Conservation (phyloP, 2,329 filamentous ascomycete genomes). For the Didymella sp. region DNA sequence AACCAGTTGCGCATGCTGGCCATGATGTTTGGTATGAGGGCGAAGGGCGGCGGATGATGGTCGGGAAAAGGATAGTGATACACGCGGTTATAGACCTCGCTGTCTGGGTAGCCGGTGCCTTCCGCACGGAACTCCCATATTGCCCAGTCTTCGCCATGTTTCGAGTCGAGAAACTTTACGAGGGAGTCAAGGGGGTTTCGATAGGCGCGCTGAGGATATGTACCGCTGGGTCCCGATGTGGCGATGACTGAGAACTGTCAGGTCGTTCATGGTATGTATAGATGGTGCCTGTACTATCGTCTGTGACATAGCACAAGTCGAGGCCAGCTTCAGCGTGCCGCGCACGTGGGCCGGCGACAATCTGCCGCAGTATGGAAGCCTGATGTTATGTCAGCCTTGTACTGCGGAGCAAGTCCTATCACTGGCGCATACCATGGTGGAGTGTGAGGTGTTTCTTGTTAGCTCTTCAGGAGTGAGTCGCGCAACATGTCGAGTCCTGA, state of each 20-base stretch:
- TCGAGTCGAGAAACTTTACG: slow-evolving; percentile 84
- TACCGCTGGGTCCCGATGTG: slow-evolving; percentile 87
- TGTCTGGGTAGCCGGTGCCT: slow-evolving; percentile 93
- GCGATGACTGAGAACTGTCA: slow-evolving; percentile 59
- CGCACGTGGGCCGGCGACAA: slow-evolving; percentile 85
- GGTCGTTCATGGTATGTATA: slow-evolving; percentile 40
- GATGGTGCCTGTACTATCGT: slow-evolving; percentile 65
- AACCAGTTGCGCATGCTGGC: slow-evolving; percentile 93
- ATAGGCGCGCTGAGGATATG: slow-evolving; percentile 90
- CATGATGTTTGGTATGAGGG: slow-evolving; percentile 85
- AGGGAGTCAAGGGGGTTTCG: slow-evolving; percentile 90
- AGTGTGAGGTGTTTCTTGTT: not conserved
- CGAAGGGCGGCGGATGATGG: slow-evolving; percentile 94
- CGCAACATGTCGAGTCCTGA: slow-evolving; percentile 18
- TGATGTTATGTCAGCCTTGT: slow-evolving; percentile 19
- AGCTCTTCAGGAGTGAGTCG: slow-evolving; percentile 8
- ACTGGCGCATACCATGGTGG: slow-evolving; percentile 5
- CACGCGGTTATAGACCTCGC: slow-evolving; percentile 83
- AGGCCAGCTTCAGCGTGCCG: slow-evolving; percentile 86
- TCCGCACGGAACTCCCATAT: slow-evolving; percentile 99
- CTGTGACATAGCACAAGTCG: slow-evolving; percentile 94
- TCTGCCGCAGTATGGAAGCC: slow-evolving; percentile 75
- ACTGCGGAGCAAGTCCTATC: not conserved
- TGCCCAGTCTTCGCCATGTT: slow-evolving; percentile 81
- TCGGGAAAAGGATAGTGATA: slow-evolving; percentile 96